Evolutionary conservation across 495 filamentous ascomycete species (phyloP).

Genomic region (Talaromyces liani): DNA sequence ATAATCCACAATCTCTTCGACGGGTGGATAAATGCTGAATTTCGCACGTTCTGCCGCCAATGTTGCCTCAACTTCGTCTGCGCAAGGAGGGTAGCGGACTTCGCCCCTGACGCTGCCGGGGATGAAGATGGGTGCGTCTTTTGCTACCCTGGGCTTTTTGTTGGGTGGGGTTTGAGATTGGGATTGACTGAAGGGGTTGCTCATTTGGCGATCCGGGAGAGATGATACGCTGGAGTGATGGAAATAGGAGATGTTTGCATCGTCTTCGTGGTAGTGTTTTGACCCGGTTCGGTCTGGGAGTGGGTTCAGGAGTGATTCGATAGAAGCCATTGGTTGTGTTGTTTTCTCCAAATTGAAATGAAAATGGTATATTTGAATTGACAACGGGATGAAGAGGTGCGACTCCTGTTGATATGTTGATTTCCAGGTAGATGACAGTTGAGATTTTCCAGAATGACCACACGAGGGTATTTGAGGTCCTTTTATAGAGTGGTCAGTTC

Average conservation of each 20-base stretch:
- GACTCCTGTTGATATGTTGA: neutral
- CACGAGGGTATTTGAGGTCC: neutral
- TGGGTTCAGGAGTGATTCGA: slow-evolving; percentile 26
- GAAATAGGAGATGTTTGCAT: neutral
- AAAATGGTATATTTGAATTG: neutral
- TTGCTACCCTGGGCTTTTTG: slow-evolving; percentile 46
- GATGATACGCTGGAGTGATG: neutral
- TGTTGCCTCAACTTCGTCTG: slow-evolving; percentile 44
- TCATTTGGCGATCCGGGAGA: neutral
- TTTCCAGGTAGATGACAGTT: neutral
- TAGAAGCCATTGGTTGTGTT: slow-evolving; percentile 19
- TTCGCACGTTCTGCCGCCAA: slow-evolving; percentile 47
- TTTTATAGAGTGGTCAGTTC: neutral
- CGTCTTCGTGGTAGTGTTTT: neutral
- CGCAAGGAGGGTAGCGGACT: slow-evolving; percentile 61
- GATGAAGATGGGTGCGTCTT: slow-evolving; percentile 52
- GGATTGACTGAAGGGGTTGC: neutral
- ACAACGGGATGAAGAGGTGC: neutral
- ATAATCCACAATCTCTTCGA: slow-evolving; percentile 60
- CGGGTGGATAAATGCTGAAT: slow-evolving; percentile 54
- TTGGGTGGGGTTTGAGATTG: neutral
- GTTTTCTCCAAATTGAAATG: neutral
- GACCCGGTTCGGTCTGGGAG: slow-evolving; percentile 8
- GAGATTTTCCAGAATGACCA: neutral
- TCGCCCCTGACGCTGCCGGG: slow-evolving; percentile 51